These are phyloP conservation scores for Pulicaria dysenterica DNA, from an alignment of 129 eudicot genomes.

Conservation along the genomic window DNA sequence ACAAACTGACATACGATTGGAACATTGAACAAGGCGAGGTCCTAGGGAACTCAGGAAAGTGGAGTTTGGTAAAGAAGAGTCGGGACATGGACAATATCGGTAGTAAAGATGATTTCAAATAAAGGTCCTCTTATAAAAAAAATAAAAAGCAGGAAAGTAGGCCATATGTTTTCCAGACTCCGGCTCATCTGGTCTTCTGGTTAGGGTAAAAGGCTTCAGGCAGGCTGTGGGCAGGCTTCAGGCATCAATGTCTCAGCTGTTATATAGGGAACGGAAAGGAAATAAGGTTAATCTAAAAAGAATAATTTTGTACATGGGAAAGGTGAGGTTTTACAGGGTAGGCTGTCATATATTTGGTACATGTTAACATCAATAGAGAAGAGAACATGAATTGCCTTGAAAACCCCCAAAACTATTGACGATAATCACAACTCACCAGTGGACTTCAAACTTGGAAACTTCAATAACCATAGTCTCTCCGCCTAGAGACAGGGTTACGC, in stretches of 20 bases:
- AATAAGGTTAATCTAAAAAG: conserved; percentile 46
- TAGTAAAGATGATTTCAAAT: neutral
- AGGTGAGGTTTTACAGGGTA: conserved; percentile 46
- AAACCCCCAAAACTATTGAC: neutral
- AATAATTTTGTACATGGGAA: conserved; percentile 22
- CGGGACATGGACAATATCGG: conserved; percentile 4
- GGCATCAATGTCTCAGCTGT: conserved; percentile 64
- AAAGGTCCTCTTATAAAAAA: neutral
- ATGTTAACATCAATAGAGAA: conserved; percentile 13
- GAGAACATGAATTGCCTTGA: conserved; percentile 3
- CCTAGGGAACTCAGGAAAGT: conserved; percentile 1
- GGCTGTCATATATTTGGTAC: conserved; percentile 29
- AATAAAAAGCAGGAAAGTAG: conserved; percentile 33
- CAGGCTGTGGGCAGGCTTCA: conserved; percentile 67
- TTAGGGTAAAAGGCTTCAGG: conserved; percentile 45
- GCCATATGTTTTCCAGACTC: conserved; percentile 45
- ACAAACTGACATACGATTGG: neutral
- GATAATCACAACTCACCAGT: conserved; percentile 48
- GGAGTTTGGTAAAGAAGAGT: conserved; percentile 10
- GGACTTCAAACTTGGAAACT: conserved; percentile 13
- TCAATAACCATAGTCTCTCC: conserved; percentile 76
- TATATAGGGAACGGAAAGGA: conserved; percentile 73
- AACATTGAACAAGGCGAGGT: conserved; percentile 19
- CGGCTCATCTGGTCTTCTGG: conserved; percentile 92
- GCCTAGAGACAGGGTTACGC: conserved; percentile 63